These are phyloP conservation scores for Leucoagaricus sp. DNA, from an alignment of 1,284 basidiomycete genomes.

Conservation along the genomic window DNA sequence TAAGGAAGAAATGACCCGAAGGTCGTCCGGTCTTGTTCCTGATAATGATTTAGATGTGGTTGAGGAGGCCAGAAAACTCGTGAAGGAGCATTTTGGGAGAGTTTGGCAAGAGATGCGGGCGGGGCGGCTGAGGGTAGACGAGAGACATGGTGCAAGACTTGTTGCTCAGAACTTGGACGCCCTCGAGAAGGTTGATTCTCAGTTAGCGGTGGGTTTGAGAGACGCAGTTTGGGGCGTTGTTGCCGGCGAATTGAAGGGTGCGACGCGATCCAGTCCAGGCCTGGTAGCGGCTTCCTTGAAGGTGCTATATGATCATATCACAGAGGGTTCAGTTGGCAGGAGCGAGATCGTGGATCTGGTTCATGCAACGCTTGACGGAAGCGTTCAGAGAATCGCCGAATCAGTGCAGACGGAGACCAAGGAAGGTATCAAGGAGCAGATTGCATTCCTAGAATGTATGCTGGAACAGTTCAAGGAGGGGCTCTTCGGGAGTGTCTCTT, in stretches of 20 bases:
- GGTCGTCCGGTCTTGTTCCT: not conserved
- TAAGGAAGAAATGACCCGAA: conserved; percentile 1
- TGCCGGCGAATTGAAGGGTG: conserved; percentile 24
- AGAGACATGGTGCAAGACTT: conserved; percentile 42
- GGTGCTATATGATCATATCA: conserved; percentile 37
- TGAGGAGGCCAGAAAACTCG: conserved; percentile 30
- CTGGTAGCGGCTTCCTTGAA: conserved; percentile 47
- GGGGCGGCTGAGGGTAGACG: conserved; percentile 48
- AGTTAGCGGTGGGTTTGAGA: conserved; percentile 36
- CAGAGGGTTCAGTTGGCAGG: conserved; percentile 29
- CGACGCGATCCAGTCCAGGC: conserved; percentile 24
- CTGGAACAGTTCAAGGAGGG: conserved; percentile 42
- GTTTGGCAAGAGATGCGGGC: conserved; percentile 51
- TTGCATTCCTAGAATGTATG: conserved; percentile 36
- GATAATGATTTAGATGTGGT: conserved; percentile 1
- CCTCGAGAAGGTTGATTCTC: conserved; percentile 38
- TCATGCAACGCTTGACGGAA: conserved; percentile 17
- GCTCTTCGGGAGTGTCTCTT: conserved; percentile 40
- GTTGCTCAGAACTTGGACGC: conserved; percentile 46
- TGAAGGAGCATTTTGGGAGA: conserved; percentile 47
- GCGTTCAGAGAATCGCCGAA: conserved; percentile 7
- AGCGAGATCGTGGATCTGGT: conserved; percentile 20
- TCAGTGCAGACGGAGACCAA: conserved; percentile 10
- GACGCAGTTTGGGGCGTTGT: conserved; percentile 47
- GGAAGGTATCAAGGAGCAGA: conserved; percentile 16